phyloP scores from a whole-genome alignment of 1,284 basidiomycete species.

The Quambalaria eucalypti region DNA sequence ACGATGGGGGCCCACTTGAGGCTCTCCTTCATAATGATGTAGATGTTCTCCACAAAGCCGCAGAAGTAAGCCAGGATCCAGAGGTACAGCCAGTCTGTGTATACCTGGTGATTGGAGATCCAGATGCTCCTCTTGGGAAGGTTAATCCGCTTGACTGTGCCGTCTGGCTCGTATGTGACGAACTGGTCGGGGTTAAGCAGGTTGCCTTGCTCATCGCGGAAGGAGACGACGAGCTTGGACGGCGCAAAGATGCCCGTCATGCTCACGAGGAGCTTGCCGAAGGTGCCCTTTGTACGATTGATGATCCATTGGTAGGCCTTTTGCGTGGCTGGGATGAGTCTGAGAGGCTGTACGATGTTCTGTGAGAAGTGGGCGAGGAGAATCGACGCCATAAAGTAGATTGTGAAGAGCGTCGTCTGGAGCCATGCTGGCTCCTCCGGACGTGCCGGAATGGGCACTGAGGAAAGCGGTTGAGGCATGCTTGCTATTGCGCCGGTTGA shows the following conservation, averaged over 20 bases:
- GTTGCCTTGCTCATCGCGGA: conserved; percentile 24
- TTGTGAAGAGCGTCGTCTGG: conserved; percentile 22
- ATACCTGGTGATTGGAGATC: conserved; percentile 39
- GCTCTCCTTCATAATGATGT: conserved; percentile 32
- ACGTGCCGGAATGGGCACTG: conserved; percentile 21
- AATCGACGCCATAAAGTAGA: conserved; percentile 30
- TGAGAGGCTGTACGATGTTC: conserved; percentile 21
- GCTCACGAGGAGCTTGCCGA: conserved; percentile 17
- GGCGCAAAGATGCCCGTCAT: conserved; percentile 37
- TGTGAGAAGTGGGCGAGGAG: conserved; percentile 21
- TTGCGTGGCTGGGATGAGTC: conserved; percentile 11
- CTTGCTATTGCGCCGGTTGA: background rate
- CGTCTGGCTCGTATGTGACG: conserved; percentile 16
- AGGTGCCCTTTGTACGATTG: conserved; percentile 26
- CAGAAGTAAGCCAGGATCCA: conserved; percentile 37
- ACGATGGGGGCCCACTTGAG: conserved; percentile 36
- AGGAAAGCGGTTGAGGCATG: background rate
- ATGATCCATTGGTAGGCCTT: conserved; percentile 18
- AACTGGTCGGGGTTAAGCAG: conserved; percentile 25
- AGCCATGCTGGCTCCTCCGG: conserved; percentile 9
- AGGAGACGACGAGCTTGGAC: conserved; percentile 26
- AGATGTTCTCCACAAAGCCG: conserved; percentile 22
- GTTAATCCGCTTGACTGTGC: conserved; percentile 14
- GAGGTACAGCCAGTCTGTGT: conserved; percentile 41
- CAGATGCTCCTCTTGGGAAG: conserved; percentile 21